phyloP scores from a whole-genome alignment of 768 basidiomycete species.

The Tricholoma furcatifolium region DNA sequence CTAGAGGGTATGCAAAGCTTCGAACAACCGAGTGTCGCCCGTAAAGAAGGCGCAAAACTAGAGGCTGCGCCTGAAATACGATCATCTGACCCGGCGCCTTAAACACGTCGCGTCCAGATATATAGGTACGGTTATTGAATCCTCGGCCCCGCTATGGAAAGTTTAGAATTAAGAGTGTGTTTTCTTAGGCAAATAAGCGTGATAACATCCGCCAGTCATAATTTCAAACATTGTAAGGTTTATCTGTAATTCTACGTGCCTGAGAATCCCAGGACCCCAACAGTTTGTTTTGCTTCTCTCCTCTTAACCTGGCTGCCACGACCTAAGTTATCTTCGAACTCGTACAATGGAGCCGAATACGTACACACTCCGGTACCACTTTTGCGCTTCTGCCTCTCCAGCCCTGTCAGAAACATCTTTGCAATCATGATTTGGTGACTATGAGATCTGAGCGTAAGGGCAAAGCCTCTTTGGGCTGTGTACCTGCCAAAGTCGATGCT shows the following conservation, averaged over 20 bases:
- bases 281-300: conserved; percentile 8
- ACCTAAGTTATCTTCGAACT: neutral
- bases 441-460: neutral
- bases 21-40: conserved; percentile 62
- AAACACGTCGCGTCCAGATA: neutral
- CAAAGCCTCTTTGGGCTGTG: neutral
- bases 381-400: conserved; percentile 17
- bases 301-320: conserved; percentile 4
- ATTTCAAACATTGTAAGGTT: conserved; percentile 4
- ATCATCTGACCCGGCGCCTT: conserved; percentile 1
- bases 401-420: conserved; percentile 18
- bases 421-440: conserved; percentile 7
- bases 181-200: conserved; percentile 1
- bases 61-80: conserved; percentile 6
- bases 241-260: conserved; percentile 14
- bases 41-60: conserved; percentile 45
- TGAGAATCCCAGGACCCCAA: conserved; percentile 10
- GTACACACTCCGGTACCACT: conserved; percentile 3
- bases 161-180: neutral
- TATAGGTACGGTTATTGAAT: conserved; percentile 6
- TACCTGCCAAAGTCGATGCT: neutral
- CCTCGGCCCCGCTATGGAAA: conserved; percentile 14
- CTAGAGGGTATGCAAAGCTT: conserved; percentile 90
- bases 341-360: neutral
- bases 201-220: neutral